Evolutionary conservation across 768 basidiomycete genomes (phyloP).

Genomic region (Solioccasus polychromus): DNA sequence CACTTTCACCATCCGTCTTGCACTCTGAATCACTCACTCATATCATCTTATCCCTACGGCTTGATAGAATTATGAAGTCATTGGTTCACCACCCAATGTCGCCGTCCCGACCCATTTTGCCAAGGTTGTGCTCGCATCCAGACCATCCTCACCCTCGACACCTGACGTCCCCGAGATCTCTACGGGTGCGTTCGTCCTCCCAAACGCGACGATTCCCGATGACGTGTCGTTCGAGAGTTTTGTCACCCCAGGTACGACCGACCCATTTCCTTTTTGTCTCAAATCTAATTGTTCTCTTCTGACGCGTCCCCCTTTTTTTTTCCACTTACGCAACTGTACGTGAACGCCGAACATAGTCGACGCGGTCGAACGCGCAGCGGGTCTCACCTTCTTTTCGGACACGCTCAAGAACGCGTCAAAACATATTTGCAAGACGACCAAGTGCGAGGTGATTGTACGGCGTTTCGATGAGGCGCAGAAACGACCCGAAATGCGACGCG

Average conservation of each 20-base stretch:
- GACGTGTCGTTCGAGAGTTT: constrained; percentile 78
- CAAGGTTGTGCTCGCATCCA: constrained; percentile 84
- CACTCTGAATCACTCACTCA: not conserved
- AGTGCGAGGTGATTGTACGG: constrained; percentile 85
- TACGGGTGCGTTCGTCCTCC: constrained; percentile 92
- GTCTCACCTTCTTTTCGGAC: constrained; percentile 83
- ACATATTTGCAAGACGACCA: constrained; percentile 85
- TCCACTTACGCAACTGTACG: no score
- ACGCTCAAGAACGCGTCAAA: constrained; percentile 69
- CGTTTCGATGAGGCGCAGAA: constrained; percentile 91
- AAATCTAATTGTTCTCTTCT: not conserved
- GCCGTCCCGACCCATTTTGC: constrained; percentile 98
- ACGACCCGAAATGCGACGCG: constrained; percentile 48
- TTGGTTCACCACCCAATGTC: constrained; percentile 86
- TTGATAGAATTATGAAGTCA: constrained; percentile 84
- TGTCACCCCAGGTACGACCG: constrained; percentile 70
- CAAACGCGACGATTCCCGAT: constrained; percentile 91
- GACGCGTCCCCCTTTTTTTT: not conserved
- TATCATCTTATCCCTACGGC: not conserved
- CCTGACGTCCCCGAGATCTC: constrained; percentile 74
- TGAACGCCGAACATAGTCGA: constrained; percentile 85
- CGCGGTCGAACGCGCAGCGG: constrained; percentile 86
- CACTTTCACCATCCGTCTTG: not conserved
- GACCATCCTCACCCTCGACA: constrained; percentile 68
- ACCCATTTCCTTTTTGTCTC: not conserved